Conservation (phyloP, 2,329 filamentous ascomycete species). For the Aspergillus hiratsukae region DNA sequence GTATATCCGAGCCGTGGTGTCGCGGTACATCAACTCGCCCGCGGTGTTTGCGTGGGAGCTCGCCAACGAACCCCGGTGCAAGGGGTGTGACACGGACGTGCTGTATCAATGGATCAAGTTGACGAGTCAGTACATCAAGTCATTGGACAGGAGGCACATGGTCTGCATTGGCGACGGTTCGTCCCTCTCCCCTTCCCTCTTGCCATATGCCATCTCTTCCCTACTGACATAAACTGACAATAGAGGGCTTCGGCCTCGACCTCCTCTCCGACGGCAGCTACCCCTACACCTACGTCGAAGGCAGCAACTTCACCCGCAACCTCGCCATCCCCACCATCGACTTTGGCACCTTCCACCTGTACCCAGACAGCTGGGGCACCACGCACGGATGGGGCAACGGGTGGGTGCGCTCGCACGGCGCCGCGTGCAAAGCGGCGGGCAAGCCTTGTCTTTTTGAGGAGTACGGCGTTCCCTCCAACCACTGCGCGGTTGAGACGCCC, state of each 20-base stretch:
- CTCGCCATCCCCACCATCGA: conserved; percentile 52
- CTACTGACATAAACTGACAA: no score
- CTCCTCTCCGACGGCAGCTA: conserved; percentile 48
- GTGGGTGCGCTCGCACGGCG: conserved; percentile 47
- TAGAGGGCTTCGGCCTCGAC: conserved; percentile 53
- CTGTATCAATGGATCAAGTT: conserved; percentile 57
- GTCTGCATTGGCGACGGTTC: conserved; percentile 56
- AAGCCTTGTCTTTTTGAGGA: conserved; percentile 43
- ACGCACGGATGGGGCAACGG: conserved; percentile 41
- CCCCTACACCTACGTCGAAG: conserved; percentile 49
- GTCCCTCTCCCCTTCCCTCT: not conserved
- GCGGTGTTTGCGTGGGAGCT: conserved; percentile 66
- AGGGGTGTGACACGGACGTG: conserved; percentile 54
- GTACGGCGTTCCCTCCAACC: conserved; percentile 30
- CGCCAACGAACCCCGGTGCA: conserved; percentile 62
- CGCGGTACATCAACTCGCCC: conserved; percentile 54
- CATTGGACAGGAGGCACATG: conserved; percentile 57
- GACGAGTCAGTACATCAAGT: conserved; percentile 60
- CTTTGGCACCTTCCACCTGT: conserved; percentile 54
- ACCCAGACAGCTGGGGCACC: conserved; percentile 43
- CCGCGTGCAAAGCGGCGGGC: conserved; percentile 31
- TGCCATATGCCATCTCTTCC: not conserved
- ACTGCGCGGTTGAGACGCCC: conserved; percentile 24
- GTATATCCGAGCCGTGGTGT: conserved; percentile 58
- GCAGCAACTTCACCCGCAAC: conserved; percentile 50